A percentile compares a stretch with the other conserved stretches of the same genome.
Conservation (phyloP, 1,284 basidiomycete genomes). For the Moniliophthora roreri region DNA sequence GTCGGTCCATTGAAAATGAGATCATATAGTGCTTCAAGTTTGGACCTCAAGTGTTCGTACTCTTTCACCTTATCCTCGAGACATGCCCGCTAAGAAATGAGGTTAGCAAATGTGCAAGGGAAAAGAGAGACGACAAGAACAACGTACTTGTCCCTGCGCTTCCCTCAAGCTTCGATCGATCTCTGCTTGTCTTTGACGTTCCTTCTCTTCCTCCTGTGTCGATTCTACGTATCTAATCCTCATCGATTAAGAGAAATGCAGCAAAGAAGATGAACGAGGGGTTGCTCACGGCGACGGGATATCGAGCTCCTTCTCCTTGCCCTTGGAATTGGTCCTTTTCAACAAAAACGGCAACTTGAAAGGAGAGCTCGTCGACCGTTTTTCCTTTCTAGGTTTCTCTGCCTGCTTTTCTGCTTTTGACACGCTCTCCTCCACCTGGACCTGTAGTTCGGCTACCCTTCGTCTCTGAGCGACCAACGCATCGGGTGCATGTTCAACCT, state of each 20-base stretch:
- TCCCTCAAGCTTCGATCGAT: slow-evolving; percentile 5
- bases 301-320: slow-evolving; percentile 4
- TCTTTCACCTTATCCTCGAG: slow-evolving; percentile 7
- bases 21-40: slow-evolving; percentile 12
- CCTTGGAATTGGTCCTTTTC: slow-evolving; percentile 8
- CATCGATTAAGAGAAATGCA: background rate
- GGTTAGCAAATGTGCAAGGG: background rate
- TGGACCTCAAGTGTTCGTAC: slow-evolving; percentile 7
- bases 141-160: slow-evolving; percentile 9
- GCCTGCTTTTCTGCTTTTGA: slow-evolving; percentile 5
- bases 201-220: slow-evolving; percentile 7
- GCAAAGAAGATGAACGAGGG: background rate
- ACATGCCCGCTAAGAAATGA: slow-evolving; percentile 1
- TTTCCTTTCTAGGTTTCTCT: slow-evolving; percentile 11
- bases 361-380: slow-evolving; percentile 5
- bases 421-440: slow-evolving; percentile 9
- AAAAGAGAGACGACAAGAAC: background rate
- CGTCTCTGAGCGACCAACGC: slow-evolving; percentile 3
- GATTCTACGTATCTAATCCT: slow-evolving; percentile 5
- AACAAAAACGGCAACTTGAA: slow-evolving; percentile 9
- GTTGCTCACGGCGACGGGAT: slow-evolving; percentile 3
- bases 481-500: slow-evolving; percentile 10
- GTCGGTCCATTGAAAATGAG: slow-evolving; percentile 15
- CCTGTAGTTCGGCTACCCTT: slow-evolving; percentile 9
- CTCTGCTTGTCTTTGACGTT: slow-evolving; percentile 7